Percentiles rank a stretch among this genome's conserved stretches.
phyloP scores from a whole-genome alignment of 169 alveolate species.

The Babesia divergens region DNA sequence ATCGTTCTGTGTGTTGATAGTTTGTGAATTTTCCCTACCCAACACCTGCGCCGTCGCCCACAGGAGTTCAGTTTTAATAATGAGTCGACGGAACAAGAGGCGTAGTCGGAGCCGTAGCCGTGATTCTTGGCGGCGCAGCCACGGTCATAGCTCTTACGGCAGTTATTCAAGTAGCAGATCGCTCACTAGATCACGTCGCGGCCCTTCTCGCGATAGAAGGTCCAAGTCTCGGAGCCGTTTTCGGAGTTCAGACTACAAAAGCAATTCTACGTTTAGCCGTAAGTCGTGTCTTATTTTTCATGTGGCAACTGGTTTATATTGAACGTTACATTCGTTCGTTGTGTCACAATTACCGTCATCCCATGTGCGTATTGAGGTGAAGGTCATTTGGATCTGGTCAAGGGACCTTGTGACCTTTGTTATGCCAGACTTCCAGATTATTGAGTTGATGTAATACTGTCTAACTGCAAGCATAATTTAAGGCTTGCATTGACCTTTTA shows the following conservation, averaged over 20 bases:
- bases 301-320: too few relatives aligned
- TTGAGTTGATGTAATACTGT: too few relatives aligned
- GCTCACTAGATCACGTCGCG: not conserved
- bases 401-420: too few relatives aligned
- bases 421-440: too few relatives aligned
- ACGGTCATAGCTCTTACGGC: conserved; percentile 24
- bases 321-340: too few relatives aligned
- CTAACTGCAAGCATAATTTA: too few relatives aligned
- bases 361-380: not conserved
- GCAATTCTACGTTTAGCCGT: conserved; percentile 1
- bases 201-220: conserved; percentile 34
- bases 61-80: not conserved
- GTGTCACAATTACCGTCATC: not conserved
- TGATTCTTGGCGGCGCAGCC: conserved; percentile 29
- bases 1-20: conserved; percentile 9
- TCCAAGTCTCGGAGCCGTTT: conserved; percentile 8
- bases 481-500: too few relatives aligned
- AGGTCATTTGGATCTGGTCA: too few relatives aligned
- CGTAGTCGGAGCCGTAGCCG: conserved; percentile 31
- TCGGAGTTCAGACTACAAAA: not conserved
- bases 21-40: conserved; percentile 41
- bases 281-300: not conserved
- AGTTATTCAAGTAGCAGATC: conserved; percentile 33
- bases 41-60: not conserved
- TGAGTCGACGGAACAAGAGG: conserved; percentile 39